A percentile compares a stretch with the other conserved stretches of the same genome.
These are phyloP conservation scores for Syzygium syzygioides DNA, from an alignment of 441 rosid genomes.

Conservation along the genomic window DNA sequence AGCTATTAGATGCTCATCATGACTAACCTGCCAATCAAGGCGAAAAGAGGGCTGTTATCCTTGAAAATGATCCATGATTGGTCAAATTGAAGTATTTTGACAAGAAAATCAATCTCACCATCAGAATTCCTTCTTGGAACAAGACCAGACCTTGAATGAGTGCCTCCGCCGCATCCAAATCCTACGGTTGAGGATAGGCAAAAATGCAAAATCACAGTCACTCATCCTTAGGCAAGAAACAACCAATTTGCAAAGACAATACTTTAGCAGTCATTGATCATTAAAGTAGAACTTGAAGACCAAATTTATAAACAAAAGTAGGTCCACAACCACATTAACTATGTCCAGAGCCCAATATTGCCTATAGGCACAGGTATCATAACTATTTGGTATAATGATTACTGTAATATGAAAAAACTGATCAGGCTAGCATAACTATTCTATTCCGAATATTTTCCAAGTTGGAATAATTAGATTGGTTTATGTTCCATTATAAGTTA, in stretches of 20 bases:
- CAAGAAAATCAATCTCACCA: background rate
- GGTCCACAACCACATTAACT: too few relatives aligned
- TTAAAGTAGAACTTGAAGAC: background rate
- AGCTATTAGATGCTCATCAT: too few relatives aligned
- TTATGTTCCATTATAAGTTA: too few relatives aligned
- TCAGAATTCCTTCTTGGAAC: background rate
- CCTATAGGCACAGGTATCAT: too few relatives aligned
- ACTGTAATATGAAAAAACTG: background rate
- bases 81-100: background rate
- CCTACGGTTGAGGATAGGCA: background rate
- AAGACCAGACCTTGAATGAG: background rate
- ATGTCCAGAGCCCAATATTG: too few relatives aligned
- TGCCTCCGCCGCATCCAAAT: background rate
- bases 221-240: too few relatives aligned
- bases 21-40: background rate
- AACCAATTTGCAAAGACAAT: too few relatives aligned
- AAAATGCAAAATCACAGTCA: too few relatives aligned
- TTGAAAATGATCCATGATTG: background rate
- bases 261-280: background rate
- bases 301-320: too few relatives aligned
- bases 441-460: background rate
- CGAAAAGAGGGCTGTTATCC: background rate
- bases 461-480: too few relatives aligned
- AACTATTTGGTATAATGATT: too few relatives aligned
- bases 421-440: background rate